phyloP scores from a whole-genome alignment of 2,329 filamentous ascomycete genomes.

The Corniculantispora saksenae region DNA sequence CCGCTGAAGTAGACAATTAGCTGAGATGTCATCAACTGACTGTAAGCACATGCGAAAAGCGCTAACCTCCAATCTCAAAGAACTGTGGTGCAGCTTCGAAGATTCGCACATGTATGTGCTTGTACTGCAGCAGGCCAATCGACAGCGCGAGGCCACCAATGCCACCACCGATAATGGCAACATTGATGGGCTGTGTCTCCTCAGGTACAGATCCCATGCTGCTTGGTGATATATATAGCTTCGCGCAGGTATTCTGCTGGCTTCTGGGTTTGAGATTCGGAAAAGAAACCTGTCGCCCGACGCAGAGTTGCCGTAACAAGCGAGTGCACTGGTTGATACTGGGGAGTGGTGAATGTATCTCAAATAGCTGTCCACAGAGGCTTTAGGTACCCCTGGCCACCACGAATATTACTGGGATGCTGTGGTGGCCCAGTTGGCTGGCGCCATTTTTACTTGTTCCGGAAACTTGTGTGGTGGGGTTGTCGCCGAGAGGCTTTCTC shows the following conservation, averaged over 20 bases:
- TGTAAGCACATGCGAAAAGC: neutral
- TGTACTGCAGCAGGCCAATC: constrained; percentile 40
- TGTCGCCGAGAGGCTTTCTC: neutral
- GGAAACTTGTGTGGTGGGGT: neutral
- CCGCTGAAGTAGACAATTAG: constrained; percentile 29
- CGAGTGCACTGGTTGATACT: neutral
- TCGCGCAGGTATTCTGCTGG: neutral
- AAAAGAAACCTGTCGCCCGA: neutral
- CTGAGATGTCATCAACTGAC: neutral
- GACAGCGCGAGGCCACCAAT: constrained; percentile 48
- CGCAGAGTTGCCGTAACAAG: neutral
- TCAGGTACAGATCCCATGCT: neutral
- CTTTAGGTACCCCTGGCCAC: too few species aligned
- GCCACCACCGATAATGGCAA: constrained; percentile 51
- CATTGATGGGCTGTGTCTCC: constrained; percentile 8
- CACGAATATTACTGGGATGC: too few species aligned
- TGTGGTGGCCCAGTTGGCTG: neutral
- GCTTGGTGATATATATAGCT: neutral
- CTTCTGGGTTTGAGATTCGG: neutral
- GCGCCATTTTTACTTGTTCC: neutral
- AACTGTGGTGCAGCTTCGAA: constrained; percentile 18
- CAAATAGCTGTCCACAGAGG: too few species aligned
- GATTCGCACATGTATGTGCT: constrained; percentile 34
- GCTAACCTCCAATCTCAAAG: constrained; percentile 16
- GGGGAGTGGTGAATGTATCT: too few species aligned